A percentile compares a stretch with the other conserved stretches of the same genome.
These are phyloP conservation scores for Corylus avellana DNA, from an alignment of 306 rosid genomes.

Conservation along the genomic window DNA sequence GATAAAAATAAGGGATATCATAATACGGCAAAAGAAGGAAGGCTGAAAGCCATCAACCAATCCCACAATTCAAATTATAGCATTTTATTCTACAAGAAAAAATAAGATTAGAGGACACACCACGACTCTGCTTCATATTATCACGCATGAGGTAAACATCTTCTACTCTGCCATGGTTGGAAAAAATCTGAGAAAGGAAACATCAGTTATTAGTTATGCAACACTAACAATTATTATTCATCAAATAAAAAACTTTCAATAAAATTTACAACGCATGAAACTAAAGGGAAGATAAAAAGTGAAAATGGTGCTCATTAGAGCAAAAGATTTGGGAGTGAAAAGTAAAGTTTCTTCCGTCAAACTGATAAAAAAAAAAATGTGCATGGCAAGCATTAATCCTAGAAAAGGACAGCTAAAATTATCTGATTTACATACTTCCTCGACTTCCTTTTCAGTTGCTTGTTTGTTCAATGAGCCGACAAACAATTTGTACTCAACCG, in stretches of 20 bases:
- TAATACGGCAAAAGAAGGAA: not conserved
- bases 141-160: slow-evolving; percentile 98
- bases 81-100: slow-evolving; percentile 11
- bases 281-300: slow-evolving; percentile 1
- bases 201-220: slow-evolving; percentile 30
- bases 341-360: not conserved
- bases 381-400: slow-evolving; percentile 4
- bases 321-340: slow-evolving; percentile 11
- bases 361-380: slow-evolving; percentile 13
- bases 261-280: slow-evolving; percentile 16
- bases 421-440: slow-evolving; percentile 65
- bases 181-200: slow-evolving; percentile 66
- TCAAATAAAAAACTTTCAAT: slow-evolving; percentile 3
- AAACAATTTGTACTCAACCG: slow-evolving; percentile 92
- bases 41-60: not conserved
- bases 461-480: slow-evolving; percentile 95
- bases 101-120: slow-evolving; percentile 47
- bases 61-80: not conserved
- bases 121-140: slow-evolving; percentile 89
- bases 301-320: not conserved
- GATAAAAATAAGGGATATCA: not conserved
- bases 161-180: slow-evolving; percentile 85
- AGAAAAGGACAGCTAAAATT: slow-evolving; percentile 23
- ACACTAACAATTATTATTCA: not conserved
- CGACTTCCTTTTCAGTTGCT: slow-evolving; percentile 83